Evolutionary conservation across 768 basidiomycete genomes (phyloP).

Genomic region (Dictyophora rubrovolvata): DNA sequence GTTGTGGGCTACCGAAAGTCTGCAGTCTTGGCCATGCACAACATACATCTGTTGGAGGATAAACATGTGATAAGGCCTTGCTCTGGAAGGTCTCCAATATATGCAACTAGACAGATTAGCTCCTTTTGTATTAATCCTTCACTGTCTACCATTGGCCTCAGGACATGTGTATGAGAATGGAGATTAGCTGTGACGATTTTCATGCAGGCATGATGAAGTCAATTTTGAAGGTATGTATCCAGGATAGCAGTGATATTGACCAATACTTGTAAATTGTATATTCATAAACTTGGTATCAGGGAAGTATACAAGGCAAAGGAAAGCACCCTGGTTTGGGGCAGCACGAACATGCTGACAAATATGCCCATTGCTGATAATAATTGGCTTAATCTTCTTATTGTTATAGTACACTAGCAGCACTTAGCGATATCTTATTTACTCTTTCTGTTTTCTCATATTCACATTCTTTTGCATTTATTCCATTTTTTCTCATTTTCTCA

Average conservation of each 20-base stretch:
- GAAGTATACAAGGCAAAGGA: background rate
- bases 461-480: no score
- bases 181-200: background rate
- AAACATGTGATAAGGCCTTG: background rate
- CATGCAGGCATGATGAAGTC: background rate
- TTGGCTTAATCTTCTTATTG: background rate
- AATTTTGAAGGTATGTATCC: background rate
- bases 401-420: no score
- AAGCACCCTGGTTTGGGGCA: background rate
- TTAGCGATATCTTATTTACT: no score
- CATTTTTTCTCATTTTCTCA: no score
- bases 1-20: background rate
- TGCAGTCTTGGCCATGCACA: background rate
- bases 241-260: background rate
- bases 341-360: background rate
- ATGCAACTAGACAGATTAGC: background rate
- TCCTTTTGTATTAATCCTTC: background rate
- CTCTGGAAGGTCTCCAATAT: conserved; percentile 5
- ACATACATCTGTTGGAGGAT: background rate
- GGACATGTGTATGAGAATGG: background rate
- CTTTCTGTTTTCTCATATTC: no score
- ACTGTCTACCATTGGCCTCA: background rate
- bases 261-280: background rate
- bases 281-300: background rate
- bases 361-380: background rate